These are phyloP conservation scores for Aquilaria yunnanensis DNA, from an alignment of 345 rosid species.

Conservation along the genomic window DNA sequence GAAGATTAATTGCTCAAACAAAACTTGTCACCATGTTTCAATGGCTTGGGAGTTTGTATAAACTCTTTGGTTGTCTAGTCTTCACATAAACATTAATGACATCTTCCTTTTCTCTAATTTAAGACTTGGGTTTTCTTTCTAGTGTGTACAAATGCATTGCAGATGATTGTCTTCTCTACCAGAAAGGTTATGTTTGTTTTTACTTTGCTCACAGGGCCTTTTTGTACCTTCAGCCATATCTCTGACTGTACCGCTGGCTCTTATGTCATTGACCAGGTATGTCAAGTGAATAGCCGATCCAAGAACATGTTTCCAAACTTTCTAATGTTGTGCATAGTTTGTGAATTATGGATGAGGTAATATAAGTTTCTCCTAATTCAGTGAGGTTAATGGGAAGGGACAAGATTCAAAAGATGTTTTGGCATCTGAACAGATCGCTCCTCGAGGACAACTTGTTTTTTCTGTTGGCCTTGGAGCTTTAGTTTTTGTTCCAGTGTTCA, in stretches of 20 bases:
- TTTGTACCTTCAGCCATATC: slow-evolving; percentile 70
- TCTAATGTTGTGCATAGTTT: slow-evolving; percentile 8
- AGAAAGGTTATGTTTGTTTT: background rate
- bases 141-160: slow-evolving; percentile 2
- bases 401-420: slow-evolving; percentile 49
- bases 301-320: slow-evolving; percentile 3
- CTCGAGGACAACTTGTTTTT: slow-evolving; percentile 84
- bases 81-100: too few species aligned
- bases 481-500: slow-evolving; percentile 86
- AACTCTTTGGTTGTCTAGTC: too few species aligned
- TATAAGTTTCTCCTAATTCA: slow-evolving; percentile 26
- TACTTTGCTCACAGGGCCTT: slow-evolving; percentile 46
- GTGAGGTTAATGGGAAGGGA: slow-evolving; percentile 87
- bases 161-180: background rate
- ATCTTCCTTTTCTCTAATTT: too few species aligned
- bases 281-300: slow-evolving; percentile 18
- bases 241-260: slow-evolving; percentile 80
- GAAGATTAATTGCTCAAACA: too few species aligned
- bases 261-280: slow-evolving; percentile 85
- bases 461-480: slow-evolving; percentile 84
- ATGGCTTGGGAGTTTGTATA: too few species aligned
- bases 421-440: slow-evolving; percentile 92
- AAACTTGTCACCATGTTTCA: too few species aligned
- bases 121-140: slow-evolving; percentile 6
- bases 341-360: slow-evolving; percentile 22